Evolutionary conservation across 176 grass and related monocot genomes (phyloP), one percentile per base, ranked within the genome.

Genomic region (Cenchrus purpureus): DNA sequence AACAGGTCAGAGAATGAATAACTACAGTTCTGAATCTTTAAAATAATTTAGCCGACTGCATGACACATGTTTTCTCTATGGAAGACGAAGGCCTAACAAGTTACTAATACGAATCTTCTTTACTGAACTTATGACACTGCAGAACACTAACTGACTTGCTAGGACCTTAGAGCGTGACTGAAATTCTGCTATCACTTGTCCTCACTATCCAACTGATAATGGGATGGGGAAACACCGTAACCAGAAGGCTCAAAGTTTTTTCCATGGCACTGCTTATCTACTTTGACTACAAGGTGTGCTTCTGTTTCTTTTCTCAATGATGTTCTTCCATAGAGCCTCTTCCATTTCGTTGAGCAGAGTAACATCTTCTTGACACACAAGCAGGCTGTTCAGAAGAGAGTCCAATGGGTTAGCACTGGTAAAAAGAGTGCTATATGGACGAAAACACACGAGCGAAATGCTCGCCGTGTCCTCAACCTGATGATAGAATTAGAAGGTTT

Each of bases 401-500:
- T 92, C 20, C 79, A 86, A 70, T 99, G 97, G 94, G 84, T 90
- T 71, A 96, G 80, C 45, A 78, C 84, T 79, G 50, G 16, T 40
- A 92, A 92, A 88, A 88, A 91, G 79, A 82, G 84, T 64, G 59
- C 86, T 59, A 81, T 92, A 68, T 99, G 91, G 97, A 78, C 86
- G 20, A 96, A 90, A 89, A 89, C 93, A 12, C 97, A 99, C 11
- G 67, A 91, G 60, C 84, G 97, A 71, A 99, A 99, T 86, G 97
- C 97, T 68, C 92, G 71, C 9, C 93, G 91, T 72, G 88, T 99
- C 73, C 89, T 96, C 68, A 99, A 91, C 75, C 84, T 99, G 65
- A 99, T 99, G 89, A 91, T 96, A 50, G 94, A 99, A 74, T 49
- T 96, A 49, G 93, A 99, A 89, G 97, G 97, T 71, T 87, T 99